Evolutionary conservation across 179 eudicot genomes (phyloP).

Genomic region (Spergularia azorica): DNA sequence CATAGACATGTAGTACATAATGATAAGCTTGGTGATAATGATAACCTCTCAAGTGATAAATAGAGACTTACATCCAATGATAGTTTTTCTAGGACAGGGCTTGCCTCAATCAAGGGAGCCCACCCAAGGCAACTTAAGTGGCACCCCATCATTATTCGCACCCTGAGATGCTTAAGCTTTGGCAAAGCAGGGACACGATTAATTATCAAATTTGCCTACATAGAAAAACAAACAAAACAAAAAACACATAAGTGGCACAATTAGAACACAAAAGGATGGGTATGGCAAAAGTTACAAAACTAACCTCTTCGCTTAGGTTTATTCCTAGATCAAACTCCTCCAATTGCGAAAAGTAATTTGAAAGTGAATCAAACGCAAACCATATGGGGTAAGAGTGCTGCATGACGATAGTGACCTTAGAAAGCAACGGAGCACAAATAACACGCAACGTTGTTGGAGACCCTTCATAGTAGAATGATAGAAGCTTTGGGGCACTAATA

Average conservation of each 20-base stretch:
- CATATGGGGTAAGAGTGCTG: neutral
- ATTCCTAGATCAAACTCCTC: neutral
- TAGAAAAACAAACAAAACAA: neutral
- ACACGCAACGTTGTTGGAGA: neutral
- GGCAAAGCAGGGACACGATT: neutral
- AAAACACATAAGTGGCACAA: neutral
- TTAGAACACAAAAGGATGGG: neutral
- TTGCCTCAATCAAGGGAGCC: neutral
- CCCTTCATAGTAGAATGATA: neutral
- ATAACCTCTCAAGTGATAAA: no score
- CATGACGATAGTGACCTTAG: neutral
- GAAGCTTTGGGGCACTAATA: conserved; percentile 7
- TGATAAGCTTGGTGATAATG: no score
- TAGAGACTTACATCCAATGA: neutral
- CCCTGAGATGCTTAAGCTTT: neutral
- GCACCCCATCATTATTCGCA: neutral
- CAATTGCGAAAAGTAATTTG: neutral
- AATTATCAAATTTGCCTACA: neutral
- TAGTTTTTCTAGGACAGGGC: neutral
- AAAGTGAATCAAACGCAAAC: neutral
- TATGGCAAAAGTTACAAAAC: neutral
- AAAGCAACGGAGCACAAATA: neutral
- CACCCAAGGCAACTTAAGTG: neutral
- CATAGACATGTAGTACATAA: no score
- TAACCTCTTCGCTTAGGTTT: neutral